Evolutionary conservation across 768 basidiomycete species (phyloP).

Genomic region (Clavaria fumosa): DNA sequence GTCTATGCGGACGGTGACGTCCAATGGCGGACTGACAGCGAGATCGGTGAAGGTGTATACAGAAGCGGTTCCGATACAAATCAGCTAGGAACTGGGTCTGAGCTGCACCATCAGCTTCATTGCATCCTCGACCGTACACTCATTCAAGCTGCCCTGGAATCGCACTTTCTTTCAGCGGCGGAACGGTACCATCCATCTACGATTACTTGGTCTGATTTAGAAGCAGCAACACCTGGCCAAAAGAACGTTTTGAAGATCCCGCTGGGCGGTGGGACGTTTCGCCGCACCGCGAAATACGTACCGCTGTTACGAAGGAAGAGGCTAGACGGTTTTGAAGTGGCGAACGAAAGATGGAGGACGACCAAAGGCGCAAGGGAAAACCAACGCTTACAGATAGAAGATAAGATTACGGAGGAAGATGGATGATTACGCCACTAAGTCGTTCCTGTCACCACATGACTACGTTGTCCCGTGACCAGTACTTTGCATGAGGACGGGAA

Average conservation of each 20-base stretch:
- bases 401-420: no score
- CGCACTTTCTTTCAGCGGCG: conserved; percentile 48
- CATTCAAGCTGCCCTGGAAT: conserved; percentile 46
- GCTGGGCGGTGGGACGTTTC: conserved; percentile 56
- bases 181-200: conserved; percentile 30
- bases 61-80: conserved; percentile 10
- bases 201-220: conserved; percentile 20
- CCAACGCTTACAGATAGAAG: no score
- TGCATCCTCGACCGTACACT: conserved; percentile 42
- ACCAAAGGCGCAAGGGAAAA: conserved; percentile 38
- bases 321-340: conserved; percentile 52
- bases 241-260: conserved; percentile 30
- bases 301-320: conserved; percentile 53
- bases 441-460: no score
- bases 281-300: conserved; percentile 45
- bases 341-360: conserved; percentile 65
- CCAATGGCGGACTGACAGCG: conserved; percentile 44
- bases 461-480: not conserved
- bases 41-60: conserved; percentile 18
- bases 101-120: conserved; percentile 37
- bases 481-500: not conserved
- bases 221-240: not conserved
- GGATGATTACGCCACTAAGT: no score
- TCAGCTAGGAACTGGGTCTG: no score
- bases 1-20: conserved; percentile 52